phyloP scores from a whole-genome alignment of 2,329 filamentous ascomycete species.

The Hypoxylon sp. region DNA sequence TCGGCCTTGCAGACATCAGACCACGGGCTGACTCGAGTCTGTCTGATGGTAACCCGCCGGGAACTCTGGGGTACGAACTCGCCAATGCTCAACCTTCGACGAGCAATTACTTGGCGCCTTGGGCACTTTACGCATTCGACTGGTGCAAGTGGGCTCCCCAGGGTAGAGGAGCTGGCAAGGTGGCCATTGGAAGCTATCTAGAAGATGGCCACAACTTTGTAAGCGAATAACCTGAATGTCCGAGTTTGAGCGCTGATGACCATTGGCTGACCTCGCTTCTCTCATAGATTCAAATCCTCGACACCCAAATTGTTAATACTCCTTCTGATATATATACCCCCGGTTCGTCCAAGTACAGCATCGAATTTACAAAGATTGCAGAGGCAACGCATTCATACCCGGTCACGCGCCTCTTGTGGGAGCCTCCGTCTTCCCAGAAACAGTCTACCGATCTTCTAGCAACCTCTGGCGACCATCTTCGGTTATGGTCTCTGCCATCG shows the following conservation, averaged over 20 bases:
- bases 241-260: constrained; percentile 2
- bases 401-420: constrained; percentile 95
- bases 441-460: constrained; percentile 95
- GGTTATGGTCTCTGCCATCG: constrained; percentile 91
- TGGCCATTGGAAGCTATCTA: constrained; percentile 94
- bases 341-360: constrained; percentile 78
- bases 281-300: constrained; percentile 92
- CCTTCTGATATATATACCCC: constrained; percentile 77
- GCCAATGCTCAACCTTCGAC: constrained; percentile 77
- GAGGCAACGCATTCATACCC: constrained; percentile 99
- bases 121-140: constrained; percentile 96
- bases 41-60: constrained; percentile 77
- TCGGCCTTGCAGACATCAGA: constrained; percentile 92
- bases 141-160: constrained; percentile 99
- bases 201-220: constrained; percentile 99
- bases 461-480: constrained; percentile 93
- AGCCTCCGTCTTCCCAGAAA: constrained; percentile 94
- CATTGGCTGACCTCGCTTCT: constrained; percentile 38
- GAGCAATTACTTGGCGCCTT: constrained; percentile 94
- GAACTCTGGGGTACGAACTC: constrained; percentile 75
- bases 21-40: constrained; percentile 87
- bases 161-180: constrained; percentile 85
- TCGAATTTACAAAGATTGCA: constrained; percentile 94
- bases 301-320: constrained; percentile 83
- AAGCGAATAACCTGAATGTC: constrained; percentile 53